Evolutionary conservation across 2,329 filamentous ascomycete genomes (phyloP), one percentile per base, ranked within the genome.

Genomic region (Colletotrichum falcatum): DNA sequence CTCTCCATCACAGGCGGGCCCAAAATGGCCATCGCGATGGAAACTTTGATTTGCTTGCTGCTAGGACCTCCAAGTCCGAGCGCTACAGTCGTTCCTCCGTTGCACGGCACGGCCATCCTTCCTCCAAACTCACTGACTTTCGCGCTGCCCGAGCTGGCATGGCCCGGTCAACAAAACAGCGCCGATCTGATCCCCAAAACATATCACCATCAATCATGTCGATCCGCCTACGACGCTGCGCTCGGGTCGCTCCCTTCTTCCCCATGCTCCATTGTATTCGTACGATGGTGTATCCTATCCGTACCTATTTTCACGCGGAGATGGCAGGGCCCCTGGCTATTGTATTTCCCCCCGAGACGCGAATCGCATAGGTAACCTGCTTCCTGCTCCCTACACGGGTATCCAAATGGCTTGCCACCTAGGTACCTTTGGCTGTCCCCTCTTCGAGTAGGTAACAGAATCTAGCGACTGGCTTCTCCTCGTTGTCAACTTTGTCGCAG

Each of bases 181-280:
- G 56, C 58, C n/a, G 61, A 66, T 63, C 61, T 30, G 53, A 18
- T 49, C 39, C 37, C 55, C 28, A 53, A 30, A 67, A 46, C 44
- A 37, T 35, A 51, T 37, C 30, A 51, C 23, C 28, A 53, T 55
- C 51, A 58, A 62, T 30, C 46, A 18, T 55, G 60, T 65, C 55
- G 55, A 65, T 71, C 55, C 61, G 49, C 55, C 18, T 28, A 18
- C 42, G 39, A 53, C 35, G 42, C 20, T 70, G 60, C 60, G 65
- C 65, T 70, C 69, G 70, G 65, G 35, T 60, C 65, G 42, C 65
- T 71, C 33, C 46, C 33, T 66, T 61, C 30, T 14, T 30, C 33
- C 35, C 55, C 11, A 44, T 53, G n/a, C 9, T 23, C 53, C 59
- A 44, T 30, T 37, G 26, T 30, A 14, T 49, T n/a, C n/a, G n/a